Evolutionary conservation across 2,329 filamentous ascomycete species (phyloP), one percentile per base, ranked within the genome.

Genomic region (Microthyrium microscopicum): DNA sequence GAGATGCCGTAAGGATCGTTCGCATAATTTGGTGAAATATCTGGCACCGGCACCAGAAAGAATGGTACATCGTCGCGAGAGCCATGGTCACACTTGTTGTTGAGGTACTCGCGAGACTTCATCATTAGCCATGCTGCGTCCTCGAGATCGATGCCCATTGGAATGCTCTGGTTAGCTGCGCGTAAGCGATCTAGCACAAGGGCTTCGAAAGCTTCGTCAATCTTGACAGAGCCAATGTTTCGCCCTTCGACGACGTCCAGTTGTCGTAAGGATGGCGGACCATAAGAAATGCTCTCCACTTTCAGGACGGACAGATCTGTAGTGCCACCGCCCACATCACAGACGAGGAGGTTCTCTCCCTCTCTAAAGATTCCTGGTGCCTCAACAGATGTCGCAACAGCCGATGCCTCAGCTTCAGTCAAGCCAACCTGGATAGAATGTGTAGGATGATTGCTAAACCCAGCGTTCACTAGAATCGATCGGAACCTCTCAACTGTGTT

Each of bases 401-500:
- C 64, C 3, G 64, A 63, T 4, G 64, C 64, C 42, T 68, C 64
- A 1, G 64, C 64, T 45, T 68, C 64, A 0, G 64, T 68, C 12
- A 68, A 47, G 0, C 60, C 61, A 31, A 67, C 61, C 0, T 39
- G 47, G 4, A 56, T 52, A 3, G 39, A 46, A 42, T 66, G 61
- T 19, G 47, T 42, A 0, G 40, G 37, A n/a, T 42, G 40, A 4
- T 41, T 37, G 4, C 63, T 66, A 39, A 68, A 72, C 0, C 66
- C 66, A 1, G 64, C 61, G 12, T 54, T 46, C 11, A 46, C 42
- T 3, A 69, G 60, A 20, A 66, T 57, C 1, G 44, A 43, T 37
- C 62, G 62, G 48, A 68, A 70, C 4, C 46, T 49, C 45, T 69
- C 66, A 32, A 70, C 60, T 2, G 62, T 60, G 5, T 56, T 54